Percentiles rank a stretch among this genome's conserved stretches.
Conservation (phyloP, 1,139 yeast genomes). For the Candida albicans region DNA sequence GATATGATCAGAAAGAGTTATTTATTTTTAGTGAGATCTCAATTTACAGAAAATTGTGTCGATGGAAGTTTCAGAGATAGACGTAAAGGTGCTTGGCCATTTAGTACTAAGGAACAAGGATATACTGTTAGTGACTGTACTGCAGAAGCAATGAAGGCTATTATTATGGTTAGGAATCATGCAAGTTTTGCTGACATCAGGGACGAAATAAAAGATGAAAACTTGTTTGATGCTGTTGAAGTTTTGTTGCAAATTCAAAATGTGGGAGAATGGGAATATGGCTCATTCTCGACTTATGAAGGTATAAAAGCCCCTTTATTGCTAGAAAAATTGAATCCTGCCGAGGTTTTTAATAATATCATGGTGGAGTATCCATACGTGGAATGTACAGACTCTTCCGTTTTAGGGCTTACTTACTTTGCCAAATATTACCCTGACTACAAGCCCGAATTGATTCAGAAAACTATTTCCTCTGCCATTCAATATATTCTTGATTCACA, state of each 20-base stretch:
- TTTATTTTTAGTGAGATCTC: constrained; percentile 74
- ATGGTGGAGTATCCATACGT: constrained; percentile 99
- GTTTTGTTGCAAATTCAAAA: constrained; percentile 65
- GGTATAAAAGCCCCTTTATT: constrained; percentile 78
- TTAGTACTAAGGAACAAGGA: constrained; percentile 93
- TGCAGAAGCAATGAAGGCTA: constrained; percentile 92
- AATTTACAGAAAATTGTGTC: constrained; percentile 78
- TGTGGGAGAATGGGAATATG: constrained; percentile 75
- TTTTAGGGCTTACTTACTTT: constrained; percentile 83
- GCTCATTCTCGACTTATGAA: constrained; percentile 93
- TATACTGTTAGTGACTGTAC: constrained; percentile 97
- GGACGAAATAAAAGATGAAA: constrained; percentile 19
- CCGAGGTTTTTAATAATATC: constrained; percentile 95
- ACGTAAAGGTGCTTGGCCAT: constrained; percentile 95
- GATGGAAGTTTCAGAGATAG: constrained; percentile 80
- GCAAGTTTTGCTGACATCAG: constrained; percentile 42
- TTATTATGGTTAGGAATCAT: constrained; percentile 82
- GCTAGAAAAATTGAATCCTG: constrained; percentile 82
- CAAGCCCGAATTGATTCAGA: constrained; percentile 60
- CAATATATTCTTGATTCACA: constrained; percentile 70
- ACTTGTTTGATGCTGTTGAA: constrained; percentile 70
- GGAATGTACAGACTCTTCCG: constrained; percentile 96
- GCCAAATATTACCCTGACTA: constrained; percentile 62
- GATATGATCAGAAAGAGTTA: constrained; percentile 64
- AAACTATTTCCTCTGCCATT: constrained; percentile 72